These are phyloP conservation scores for Venturia asperata DNA, from an alignment of 2,329 filamentous ascomycete genomes.

Conservation along the genomic window DNA sequence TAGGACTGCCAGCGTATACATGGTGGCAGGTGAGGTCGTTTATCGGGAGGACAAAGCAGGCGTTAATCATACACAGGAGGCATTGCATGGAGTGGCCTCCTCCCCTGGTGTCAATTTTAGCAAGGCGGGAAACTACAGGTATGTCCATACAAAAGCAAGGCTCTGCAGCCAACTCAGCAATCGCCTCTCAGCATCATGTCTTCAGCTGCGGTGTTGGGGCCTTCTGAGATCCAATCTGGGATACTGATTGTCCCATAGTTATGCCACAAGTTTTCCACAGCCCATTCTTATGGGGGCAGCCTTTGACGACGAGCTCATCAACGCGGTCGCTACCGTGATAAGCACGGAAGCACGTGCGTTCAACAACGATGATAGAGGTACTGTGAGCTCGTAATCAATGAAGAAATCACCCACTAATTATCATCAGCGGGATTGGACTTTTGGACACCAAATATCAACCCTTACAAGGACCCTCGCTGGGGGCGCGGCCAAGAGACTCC, in stretches of 20 bases:
- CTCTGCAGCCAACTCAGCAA: neutral
- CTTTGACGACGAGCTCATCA: slow-evolving; percentile 57
- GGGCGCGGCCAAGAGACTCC: slow-evolving; percentile 55
- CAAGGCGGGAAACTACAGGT: slow-evolving; percentile 42
- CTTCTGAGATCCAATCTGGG: neutral
- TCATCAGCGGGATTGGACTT: slow-evolving; percentile 38
- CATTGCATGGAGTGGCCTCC: slow-evolving; percentile 53
- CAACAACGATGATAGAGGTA: slow-evolving; percentile 47
- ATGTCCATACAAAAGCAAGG: neutral
- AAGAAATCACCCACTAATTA: neutral
- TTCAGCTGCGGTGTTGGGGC: no score
- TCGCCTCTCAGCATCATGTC: neutral
- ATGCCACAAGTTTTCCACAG: slow-evolving; percentile 58
- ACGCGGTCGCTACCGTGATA: slow-evolving; percentile 49
- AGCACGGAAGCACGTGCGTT: slow-evolving; percentile 59
- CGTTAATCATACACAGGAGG: slow-evolving; percentile 33
- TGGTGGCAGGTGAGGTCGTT: slow-evolving; percentile 44
- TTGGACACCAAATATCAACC: slow-evolving; percentile 58
- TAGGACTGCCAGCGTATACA: slow-evolving; percentile 52
- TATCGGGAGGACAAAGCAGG: neutral
- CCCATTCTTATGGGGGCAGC: slow-evolving; percentile 57
- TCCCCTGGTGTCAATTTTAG: slow-evolving; percentile 51
- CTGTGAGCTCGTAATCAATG: neutral
- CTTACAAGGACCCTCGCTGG: slow-evolving; percentile 57
- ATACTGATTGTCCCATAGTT: slow-evolving; percentile 26